Conservation (phyloP, 1,139 yeast species). For the Blastobotrys niveus region DNA sequence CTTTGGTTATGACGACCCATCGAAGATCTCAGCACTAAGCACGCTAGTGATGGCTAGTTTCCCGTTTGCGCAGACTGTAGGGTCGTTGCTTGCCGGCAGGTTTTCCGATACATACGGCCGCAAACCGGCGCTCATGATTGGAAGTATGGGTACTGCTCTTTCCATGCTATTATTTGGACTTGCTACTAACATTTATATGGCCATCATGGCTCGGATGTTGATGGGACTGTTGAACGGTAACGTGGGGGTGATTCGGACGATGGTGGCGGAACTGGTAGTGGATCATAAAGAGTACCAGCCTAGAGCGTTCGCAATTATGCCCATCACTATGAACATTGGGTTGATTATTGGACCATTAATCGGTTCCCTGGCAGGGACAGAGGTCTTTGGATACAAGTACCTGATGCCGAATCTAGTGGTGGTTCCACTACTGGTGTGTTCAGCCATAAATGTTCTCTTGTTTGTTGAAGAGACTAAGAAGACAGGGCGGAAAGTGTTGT, state of each 20-base stretch:
- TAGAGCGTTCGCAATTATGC: conserved; percentile 52
- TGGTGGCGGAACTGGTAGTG: conserved; percentile 52
- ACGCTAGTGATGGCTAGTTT: conserved; percentile 49
- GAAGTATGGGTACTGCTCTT: conserved; percentile 46
- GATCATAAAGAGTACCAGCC: conserved; percentile 51
- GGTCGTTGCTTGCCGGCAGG: conserved; percentile 54
- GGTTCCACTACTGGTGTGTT: conserved; percentile 33
- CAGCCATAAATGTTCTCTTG: conserved; percentile 40
- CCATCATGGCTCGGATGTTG: conserved; percentile 45
- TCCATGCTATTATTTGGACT: conserved; percentile 50
- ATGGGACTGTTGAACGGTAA: conserved; percentile 57
- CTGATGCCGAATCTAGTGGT: conserved; percentile 58
- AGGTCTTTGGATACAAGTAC: conserved; percentile 46
- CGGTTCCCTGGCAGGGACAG: conserved; percentile 36
- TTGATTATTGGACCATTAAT: conserved; percentile 48
- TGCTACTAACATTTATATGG: conserved; percentile 45
- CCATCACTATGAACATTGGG: conserved; percentile 54
- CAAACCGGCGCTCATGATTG: conserved; percentile 46
- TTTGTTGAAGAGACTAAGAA: conserved; percentile 55
- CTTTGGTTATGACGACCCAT: conserved; percentile 47
- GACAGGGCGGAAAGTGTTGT: conserved; percentile 38
- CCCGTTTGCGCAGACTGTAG: conserved; percentile 49
- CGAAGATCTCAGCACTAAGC: conserved; percentile 45
- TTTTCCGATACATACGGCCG: conserved; percentile 50
- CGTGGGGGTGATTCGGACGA: conserved; percentile 53